phyloP scores from a whole-genome alignment of 2,329 filamentous ascomycete species.

The Epichloe festucae region DNA sequence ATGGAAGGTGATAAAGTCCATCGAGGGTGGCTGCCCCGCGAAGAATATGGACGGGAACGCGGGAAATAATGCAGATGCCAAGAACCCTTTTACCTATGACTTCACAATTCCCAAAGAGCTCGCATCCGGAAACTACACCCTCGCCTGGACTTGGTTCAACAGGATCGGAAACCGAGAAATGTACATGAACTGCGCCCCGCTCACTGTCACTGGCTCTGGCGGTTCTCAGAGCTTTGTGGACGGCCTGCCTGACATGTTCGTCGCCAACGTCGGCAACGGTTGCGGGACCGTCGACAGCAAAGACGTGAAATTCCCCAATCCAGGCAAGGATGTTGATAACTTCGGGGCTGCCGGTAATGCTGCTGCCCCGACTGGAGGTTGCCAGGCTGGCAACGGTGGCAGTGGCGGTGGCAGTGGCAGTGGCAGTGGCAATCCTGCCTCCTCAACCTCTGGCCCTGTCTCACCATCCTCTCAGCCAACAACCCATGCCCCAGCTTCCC shows the following conservation, averaged over 20 bases:
- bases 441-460: no score
- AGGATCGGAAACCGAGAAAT: slow-evolving; percentile 85
- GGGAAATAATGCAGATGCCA: slow-evolving; percentile 26
- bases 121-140: slow-evolving; percentile 60
- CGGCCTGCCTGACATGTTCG: slow-evolving; percentile 57
- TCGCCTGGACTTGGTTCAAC: slow-evolving; percentile 96
- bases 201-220: slow-evolving; percentile 46
- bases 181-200: slow-evolving; percentile 90
- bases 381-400: background rate
- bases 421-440: no score
- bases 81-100: slow-evolving; percentile 44
- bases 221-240: slow-evolving; percentile 41
- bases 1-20: slow-evolving; percentile 85
- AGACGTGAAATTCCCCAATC: slow-evolving; percentile 48
- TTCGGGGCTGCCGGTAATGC: slow-evolving; percentile 26
- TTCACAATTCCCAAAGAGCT: slow-evolving; percentile 62
- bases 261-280: slow-evolving; percentile 47
- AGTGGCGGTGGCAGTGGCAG: no score
- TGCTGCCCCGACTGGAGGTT: slow-evolving; percentile 4
- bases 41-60: slow-evolving; percentile 44
- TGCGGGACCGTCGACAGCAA: slow-evolving; percentile 38
- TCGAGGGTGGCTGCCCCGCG: slow-evolving; percentile 73
- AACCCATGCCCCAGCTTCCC: background rate
- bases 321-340: slow-evolving; percentile 42
- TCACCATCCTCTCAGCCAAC: background rate